These are phyloP conservation scores for Botrytis fabae DNA, from an alignment of 2,329 filamentous ascomycete genomes.

Conservation along the genomic window DNA sequence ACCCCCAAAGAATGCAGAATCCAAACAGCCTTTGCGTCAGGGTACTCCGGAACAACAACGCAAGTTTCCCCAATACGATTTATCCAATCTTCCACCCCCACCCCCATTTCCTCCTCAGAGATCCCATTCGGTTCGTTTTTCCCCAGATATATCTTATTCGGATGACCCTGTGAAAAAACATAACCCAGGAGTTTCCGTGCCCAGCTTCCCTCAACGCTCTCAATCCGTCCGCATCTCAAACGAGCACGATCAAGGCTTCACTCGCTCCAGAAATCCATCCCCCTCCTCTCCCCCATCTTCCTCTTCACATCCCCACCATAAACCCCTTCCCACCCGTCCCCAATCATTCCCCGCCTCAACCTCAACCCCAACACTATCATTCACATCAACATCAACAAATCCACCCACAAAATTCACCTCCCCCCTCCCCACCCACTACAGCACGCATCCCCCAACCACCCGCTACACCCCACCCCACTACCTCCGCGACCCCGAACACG, in stretches of 20 bases:
- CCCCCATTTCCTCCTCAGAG: constrained; percentile 10
- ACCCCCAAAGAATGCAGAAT: background rate
- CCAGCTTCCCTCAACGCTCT: constrained; percentile 7
- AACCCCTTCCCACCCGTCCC: constrained; percentile 3
- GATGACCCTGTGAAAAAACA: background rate
- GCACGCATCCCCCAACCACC: background rate
- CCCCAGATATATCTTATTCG: constrained; percentile 13
- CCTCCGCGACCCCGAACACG: constrained; percentile 17
- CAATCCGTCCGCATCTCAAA: background rate
- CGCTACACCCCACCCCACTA: background rate
- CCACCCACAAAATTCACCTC: background rate
- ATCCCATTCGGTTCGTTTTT: constrained; percentile 20
- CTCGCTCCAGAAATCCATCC: constrained; percentile 8
- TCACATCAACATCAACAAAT: background rate
- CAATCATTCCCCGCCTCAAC: background rate
- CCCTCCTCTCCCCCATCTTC: background rate
- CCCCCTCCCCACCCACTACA: background rate
- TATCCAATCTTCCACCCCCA: constrained; percentile 9
- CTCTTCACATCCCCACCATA: background rate
- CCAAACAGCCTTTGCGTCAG: background rate
- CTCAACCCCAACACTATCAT: background rate
- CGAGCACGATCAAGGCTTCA: background rate
- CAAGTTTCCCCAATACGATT: background rate
- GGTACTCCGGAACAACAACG: constrained; percentile 14
- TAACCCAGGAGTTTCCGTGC: background rate